Evolutionary conservation across 2,329 filamentous ascomycete genomes (phyloP).

Genomic region (Verticillium zaregamsianum): DNA sequence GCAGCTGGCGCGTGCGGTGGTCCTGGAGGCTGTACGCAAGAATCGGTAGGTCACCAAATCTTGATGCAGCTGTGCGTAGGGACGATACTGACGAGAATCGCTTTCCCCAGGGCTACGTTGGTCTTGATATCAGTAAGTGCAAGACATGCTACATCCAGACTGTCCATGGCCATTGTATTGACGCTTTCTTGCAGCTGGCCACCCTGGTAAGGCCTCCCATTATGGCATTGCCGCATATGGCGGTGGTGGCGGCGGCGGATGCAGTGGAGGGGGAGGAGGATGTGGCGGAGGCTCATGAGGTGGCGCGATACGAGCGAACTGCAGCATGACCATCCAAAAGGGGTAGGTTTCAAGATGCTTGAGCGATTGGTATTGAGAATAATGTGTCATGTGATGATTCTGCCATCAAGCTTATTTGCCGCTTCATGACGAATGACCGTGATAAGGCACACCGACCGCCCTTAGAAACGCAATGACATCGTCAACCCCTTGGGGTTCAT

Average conservation of each 20-base stretch:
- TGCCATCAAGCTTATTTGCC: too few relatives aligned
- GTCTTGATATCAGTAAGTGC: not conserved
- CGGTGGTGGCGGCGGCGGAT: slow-evolving; percentile 15
- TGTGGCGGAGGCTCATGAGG: slow-evolving; percentile 5
- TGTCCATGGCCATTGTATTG: not conserved
- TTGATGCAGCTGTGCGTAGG: slow-evolving; percentile 12
- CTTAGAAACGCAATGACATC: slow-evolving; percentile 16
- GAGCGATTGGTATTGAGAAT: too few relatives aligned
- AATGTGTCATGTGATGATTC: too few relatives aligned
- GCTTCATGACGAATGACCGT: not conserved
- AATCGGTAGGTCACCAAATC: slow-evolving; percentile 10
- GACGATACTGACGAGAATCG: not conserved
- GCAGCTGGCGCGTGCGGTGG: slow-evolving; percentile 40
- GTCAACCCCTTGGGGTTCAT: slow-evolving; percentile 20
- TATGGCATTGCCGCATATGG: slow-evolving; percentile 10
- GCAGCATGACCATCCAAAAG: too few relatives aligned
- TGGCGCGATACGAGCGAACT: not conserved
- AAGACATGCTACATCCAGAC: not conserved
- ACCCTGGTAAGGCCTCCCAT: not conserved
- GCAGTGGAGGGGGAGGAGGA: slow-evolving; percentile 10
- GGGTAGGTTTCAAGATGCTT: too few relatives aligned
- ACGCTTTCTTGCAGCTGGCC: not conserved
- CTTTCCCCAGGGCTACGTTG: not conserved
- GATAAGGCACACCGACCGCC: not conserved
- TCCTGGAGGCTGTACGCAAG: slow-evolving; percentile 23